Conservation (phyloP, 1,139 yeast species). For the Candida sanyaensis region DNA sequence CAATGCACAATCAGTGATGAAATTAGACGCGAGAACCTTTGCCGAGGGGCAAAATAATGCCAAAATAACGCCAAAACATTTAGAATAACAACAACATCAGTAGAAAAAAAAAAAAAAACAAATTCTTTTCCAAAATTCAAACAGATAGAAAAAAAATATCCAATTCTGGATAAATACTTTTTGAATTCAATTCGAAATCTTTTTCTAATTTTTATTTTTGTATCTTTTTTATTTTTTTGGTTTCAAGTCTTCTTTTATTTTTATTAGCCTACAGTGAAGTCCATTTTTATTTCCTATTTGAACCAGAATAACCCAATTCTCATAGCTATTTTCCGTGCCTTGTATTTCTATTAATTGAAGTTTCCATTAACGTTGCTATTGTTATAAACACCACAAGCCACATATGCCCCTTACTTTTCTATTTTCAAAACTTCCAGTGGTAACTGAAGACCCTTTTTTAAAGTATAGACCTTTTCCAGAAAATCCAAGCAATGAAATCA, state of each 20-base stretch:
- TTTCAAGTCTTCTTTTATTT: too few relatives aligned
- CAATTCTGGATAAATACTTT: not conserved
- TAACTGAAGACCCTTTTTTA: constrained; percentile 45
- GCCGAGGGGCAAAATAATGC: too few relatives aligned
- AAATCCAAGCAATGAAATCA: constrained; percentile 27
- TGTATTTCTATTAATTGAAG: not conserved
- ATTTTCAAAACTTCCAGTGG: constrained; percentile 23
- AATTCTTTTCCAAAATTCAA: not conserved
- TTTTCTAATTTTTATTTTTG: not conserved
- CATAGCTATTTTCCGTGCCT: not conserved
- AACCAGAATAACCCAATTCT: too few relatives aligned
- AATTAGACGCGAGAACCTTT: not conserved
- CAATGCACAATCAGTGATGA: too few relatives aligned
- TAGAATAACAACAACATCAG: not conserved
- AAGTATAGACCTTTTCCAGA: constrained; percentile 50
- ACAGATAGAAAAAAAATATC: not conserved
- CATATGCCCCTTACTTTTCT: constrained; percentile 8
- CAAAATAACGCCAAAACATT: not conserved
- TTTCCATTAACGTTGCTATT: not conserved
- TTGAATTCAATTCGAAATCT: not conserved
- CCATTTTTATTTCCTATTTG: too few relatives aligned
- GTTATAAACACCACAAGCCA: not conserved
- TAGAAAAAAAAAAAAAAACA: not conserved
- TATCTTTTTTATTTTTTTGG: not conserved
- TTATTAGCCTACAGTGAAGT: too few relatives aligned